These are phyloP conservation scores for Alternaria sp. DNA, from an alignment of 2,329 filamentous ascomycete species.

Conservation along the genomic window DNA sequence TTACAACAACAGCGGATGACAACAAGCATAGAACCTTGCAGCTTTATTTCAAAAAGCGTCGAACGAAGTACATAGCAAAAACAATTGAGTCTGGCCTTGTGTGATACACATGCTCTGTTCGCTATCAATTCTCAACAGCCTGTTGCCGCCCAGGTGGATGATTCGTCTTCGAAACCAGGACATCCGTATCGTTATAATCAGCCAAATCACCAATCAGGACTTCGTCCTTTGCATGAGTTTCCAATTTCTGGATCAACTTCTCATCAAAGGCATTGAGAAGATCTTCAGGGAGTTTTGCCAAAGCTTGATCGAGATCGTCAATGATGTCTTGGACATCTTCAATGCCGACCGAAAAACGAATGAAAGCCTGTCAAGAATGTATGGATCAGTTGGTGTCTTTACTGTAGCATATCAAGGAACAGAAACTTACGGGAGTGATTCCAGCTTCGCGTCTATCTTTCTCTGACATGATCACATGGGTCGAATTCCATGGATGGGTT, in stretches of 20 bases:
- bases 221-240: background rate
- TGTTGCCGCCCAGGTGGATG: background rate
- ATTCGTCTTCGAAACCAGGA: background rate
- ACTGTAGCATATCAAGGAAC: background rate
- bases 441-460: constrained; percentile 19
- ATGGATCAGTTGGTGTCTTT: constrained; percentile 34
- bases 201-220: background rate
- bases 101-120: background rate
- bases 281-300: constrained; percentile 12
- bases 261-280: constrained; percentile 4
- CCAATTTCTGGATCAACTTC: background rate
- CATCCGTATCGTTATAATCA: background rate
- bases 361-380: constrained; percentile 21
- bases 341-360: constrained; percentile 28
- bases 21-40: background rate
- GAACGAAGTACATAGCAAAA: background rate
- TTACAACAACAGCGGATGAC: background rate
- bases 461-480: constrained; percentile 37
- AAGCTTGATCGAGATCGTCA: constrained; percentile 35
- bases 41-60: background rate
- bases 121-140: background rate
- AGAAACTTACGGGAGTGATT: background rate
- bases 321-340: constrained; percentile 34
- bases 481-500: constrained; percentile 39
- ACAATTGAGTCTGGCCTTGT: accelerated